Evolutionary conservation across 2,329 filamentous ascomycete species (phyloP), one percentile per base, ranked within the genome.

Genomic region (Cladosporium austrohemisphaericum): DNA sequence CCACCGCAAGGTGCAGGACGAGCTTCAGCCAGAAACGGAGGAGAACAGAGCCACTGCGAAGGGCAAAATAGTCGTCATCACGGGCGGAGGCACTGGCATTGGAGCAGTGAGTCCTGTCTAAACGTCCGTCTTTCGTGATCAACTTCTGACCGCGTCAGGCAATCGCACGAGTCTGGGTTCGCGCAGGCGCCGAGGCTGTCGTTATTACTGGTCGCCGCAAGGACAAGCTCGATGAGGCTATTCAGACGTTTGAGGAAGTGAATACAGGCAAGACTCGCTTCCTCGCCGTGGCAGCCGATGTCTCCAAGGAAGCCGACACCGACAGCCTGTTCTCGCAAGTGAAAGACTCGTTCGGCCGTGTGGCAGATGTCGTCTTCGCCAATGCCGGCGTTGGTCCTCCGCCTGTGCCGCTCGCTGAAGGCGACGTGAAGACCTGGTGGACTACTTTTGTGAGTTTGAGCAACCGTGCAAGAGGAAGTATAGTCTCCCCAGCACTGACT

Each of bases 21-120:
- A 54, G 3, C 41, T 62, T 16, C 55, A 60, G 22, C 56, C 56
- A 2, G 50, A 46, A 11, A 57, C 37, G 31, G 45, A 54, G 13
- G 40, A 37, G 8, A 26, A 51, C 2, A 41, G 33, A 13, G 58
- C 55, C 4, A 37, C 29, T 2, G n/a, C n/a, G n/a, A n/a, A n/a
- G n/a, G 58, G 60, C 18, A 61, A 61, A 38, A 53, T 56, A 13
- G 52, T 63, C 20, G 35, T 62, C 7, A 51, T 61, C 41, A 58
- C 58, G 11, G 61, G 52, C 10, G 52, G 44, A 18, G 50, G 50
- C 3, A 46, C 29, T 13, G 52, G 52, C 1, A 52, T 54, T 41
- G 52, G 52, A 46, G 52, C 40, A 9, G 49, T 53, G 31, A 26
- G 47, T 44, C 2, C 22, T 0, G n/a, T 13, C 8, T n/a, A 45